phyloP scores from a whole-genome alignment of 2,329 filamentous ascomycete species.

The Talaromyces pinophilus region DNA sequence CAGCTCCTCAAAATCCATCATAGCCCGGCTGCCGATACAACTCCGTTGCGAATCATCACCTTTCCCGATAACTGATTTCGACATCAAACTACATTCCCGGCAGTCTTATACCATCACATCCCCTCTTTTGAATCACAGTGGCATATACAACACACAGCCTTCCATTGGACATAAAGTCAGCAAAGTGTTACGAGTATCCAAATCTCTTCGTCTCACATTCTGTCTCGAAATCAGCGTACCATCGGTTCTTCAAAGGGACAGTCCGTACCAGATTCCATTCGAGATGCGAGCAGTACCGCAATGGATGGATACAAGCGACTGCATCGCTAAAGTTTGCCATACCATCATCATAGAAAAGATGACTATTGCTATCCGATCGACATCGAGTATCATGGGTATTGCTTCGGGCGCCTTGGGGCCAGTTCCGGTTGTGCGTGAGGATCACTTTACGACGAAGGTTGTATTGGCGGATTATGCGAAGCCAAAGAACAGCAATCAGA shows the following conservation, averaged over 20 bases:
- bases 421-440: background rate
- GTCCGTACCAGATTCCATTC: background rate
- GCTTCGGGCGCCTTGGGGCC: background rate
- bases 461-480: background rate
- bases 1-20: background rate
- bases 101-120: background rate
- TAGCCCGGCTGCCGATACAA: background rate
- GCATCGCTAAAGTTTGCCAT: background rate
- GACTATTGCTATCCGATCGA: background rate
- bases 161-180: background rate
- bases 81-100: background rate
- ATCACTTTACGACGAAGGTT: background rate
- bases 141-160: background rate
- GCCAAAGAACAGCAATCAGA: background rate
- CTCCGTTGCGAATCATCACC: background rate
- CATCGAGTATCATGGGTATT: background rate
- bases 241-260: background rate
- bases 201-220: background rate
- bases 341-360: background rate
- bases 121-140: background rate
- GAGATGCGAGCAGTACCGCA: background rate
- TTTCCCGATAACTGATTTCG: constrained; percentile 1
- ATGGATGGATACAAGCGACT: background rate
- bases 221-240: background rate
- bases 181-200: background rate